These are phyloP conservation scores for Xylogone sp. DNA, from an alignment of 2,329 filamentous ascomycete species.

Conservation along the genomic window DNA sequence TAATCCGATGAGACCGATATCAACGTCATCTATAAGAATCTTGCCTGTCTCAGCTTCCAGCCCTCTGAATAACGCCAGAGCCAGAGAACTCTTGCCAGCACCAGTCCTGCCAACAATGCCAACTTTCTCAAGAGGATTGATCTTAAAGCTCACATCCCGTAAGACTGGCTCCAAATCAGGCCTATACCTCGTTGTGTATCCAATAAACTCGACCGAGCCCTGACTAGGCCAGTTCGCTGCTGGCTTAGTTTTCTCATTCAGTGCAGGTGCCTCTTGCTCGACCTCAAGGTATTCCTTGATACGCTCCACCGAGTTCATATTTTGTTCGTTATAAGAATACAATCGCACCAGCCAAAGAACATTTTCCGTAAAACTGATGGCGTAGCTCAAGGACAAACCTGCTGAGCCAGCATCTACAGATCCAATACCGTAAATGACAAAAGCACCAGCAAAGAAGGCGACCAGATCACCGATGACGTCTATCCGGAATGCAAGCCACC, in stretches of 20 bases:
- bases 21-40: slow-evolving; percentile 87
- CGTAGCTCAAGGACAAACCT: slow-evolving; percentile 91
- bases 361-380: slow-evolving; percentile 95
- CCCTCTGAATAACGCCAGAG: slow-evolving; percentile 87
- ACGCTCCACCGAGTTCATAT: slow-evolving; percentile 98
- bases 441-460: slow-evolving; percentile 87
- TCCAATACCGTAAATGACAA: slow-evolving; percentile 80
- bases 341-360: slow-evolving; percentile 93
- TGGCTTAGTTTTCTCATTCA: slow-evolving; percentile 76
- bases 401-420: slow-evolving; percentile 86
- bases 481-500: slow-evolving; percentile 92
- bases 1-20: slow-evolving; percentile 87
- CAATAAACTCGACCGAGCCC: slow-evolving; percentile 81
- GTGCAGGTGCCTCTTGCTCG: slow-evolving; percentile 80
- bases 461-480: slow-evolving; percentile 89
- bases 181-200: slow-evolving; percentile 87
- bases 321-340: slow-evolving; percentile 94
- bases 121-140: slow-evolving; percentile 83
- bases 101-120: slow-evolving; percentile 95
- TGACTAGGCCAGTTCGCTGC: slow-evolving; percentile 78
- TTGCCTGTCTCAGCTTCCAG: slow-evolving; percentile 87
- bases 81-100: slow-evolving; percentile 93
- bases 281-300: slow-evolving; percentile 97
- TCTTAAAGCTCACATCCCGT: slow-evolving; percentile 79
- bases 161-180: slow-evolving; percentile 84